These are phyloP conservation scores for Diversispora eburnea DNA, from an alignment of 192 early-diverging fungal genomes.

Conservation along the genomic window DNA sequence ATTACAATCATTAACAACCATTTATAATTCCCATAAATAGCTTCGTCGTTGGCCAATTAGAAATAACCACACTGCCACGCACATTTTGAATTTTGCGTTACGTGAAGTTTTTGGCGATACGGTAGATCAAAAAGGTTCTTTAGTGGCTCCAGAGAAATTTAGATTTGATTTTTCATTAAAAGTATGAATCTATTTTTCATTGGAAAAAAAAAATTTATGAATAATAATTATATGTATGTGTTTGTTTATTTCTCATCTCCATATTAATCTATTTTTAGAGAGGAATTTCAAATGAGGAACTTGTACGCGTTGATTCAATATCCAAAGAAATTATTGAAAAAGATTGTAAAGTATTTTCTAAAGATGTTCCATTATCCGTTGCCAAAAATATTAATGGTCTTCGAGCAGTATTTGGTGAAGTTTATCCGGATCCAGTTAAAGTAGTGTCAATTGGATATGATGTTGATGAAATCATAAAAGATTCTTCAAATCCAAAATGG, in stretches of 20 bases:
- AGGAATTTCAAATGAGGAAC: conserved; percentile 61
- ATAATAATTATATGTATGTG: no score
- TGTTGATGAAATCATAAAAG: conserved; percentile 78
- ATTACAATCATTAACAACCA: background rate
- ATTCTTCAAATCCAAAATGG: conserved; percentile 81
- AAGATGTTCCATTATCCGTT: conserved; percentile 77
- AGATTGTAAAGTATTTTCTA: conserved; percentile 72
- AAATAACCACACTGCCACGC: conserved; percentile 96
- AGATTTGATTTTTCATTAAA: conserved; percentile 94
- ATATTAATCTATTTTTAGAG: conserved; percentile 34
- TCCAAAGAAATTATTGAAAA: conserved; percentile 73
- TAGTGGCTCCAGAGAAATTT: conserved; percentile 93
- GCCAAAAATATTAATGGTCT: conserved; percentile 88
- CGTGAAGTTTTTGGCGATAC: conserved; percentile 73
- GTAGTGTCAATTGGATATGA: conserved; percentile 91
- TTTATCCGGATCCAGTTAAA: conserved; percentile 96
- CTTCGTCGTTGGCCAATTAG: conserved; percentile 82
- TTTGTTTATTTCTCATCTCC: background rate
- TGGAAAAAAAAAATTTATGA: background rate
- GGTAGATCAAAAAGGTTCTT: conserved; percentile 92
- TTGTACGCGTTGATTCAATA: conserved; percentile 71
- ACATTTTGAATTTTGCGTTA: conserved; percentile 94
- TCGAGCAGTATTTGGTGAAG: conserved; percentile 96
- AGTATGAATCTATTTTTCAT: conserved; percentile 30
- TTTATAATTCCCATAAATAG: conserved; percentile 29